phyloP scores from a whole-genome alignment of 768 basidiomycete species.

The Lactarius evosmus region DNA sequence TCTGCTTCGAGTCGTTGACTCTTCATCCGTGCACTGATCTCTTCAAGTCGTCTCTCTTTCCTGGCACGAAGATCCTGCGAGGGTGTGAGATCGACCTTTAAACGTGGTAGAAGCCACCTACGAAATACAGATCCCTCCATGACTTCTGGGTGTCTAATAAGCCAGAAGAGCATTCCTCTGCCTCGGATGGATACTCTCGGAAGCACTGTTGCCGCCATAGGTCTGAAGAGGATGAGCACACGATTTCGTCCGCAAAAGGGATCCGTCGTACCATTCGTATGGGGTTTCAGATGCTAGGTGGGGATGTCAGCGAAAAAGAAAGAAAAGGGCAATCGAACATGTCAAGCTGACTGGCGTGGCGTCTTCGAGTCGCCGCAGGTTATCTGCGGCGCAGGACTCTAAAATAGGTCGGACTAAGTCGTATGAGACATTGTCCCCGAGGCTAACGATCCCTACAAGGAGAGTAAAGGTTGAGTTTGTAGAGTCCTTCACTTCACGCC shows the following conservation, averaged over 20 bases:
- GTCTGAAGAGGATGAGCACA: constrained; percentile 20
- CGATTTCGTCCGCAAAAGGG: constrained; percentile 4
- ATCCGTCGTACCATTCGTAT: constrained; percentile 27
- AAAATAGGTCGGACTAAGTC: constrained; percentile 69
- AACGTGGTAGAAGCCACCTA: constrained; percentile 20
- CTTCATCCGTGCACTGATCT: constrained; percentile 58
- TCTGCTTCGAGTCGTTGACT: constrained; percentile 65
- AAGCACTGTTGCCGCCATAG: constrained; percentile 28
- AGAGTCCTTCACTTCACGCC: constrained; percentile 7
- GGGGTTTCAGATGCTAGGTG: constrained; percentile 23
- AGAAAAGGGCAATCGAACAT: constrained; percentile 1
- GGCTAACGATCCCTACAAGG: constrained; percentile 53
- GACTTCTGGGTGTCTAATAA: constrained; percentile 7
- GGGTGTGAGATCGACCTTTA: constrained; percentile 18
- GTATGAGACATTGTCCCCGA: constrained; percentile 63
- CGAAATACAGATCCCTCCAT: constrained; percentile 27
- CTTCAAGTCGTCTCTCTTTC: constrained; percentile 64
- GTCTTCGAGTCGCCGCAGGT: constrained; percentile 64
- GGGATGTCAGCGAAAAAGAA: constrained; percentile 9
- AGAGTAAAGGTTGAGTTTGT: background rate
- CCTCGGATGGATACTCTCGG: constrained; percentile 13
- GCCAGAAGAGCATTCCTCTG: constrained; percentile 15
- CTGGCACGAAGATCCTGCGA: constrained; percentile 42
- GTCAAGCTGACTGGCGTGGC: constrained; percentile 59
- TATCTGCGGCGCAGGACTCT: constrained; percentile 67